Evolutionary conservation across 495 filamentous ascomycete genomes (phyloP).

Genomic region (Rusavskia elegans): DNA sequence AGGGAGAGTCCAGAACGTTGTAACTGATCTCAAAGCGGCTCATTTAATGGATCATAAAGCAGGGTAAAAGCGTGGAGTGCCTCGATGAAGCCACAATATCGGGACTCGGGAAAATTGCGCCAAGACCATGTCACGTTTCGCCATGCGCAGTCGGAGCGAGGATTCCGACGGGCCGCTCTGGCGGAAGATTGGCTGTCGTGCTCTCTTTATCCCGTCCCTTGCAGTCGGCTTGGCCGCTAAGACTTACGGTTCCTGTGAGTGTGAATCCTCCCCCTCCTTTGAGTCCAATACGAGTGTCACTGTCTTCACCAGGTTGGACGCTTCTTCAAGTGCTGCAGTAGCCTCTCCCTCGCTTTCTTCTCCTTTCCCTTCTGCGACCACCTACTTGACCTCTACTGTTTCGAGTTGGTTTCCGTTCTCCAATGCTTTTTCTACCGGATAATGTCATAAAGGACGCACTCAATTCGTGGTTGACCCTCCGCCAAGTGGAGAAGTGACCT

Average conservation of each 20-base stretch:
- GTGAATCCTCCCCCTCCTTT: neutral
- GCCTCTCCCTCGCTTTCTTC: neutral
- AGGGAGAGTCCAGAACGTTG: no score
- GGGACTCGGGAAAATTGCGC: neutral
- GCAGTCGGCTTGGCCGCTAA: neutral
- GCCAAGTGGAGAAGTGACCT: neutral
- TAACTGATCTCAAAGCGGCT: no score
- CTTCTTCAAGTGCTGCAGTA: neutral
- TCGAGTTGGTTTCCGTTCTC: neutral
- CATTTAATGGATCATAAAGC: no score
- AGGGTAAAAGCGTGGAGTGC: no score
- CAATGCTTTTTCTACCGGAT: neutral
- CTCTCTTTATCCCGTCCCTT: neutral
- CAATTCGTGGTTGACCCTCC: neutral
- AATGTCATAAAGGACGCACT: neutral
- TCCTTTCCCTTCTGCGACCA: neutral
- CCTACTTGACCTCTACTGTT: neutral
- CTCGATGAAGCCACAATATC: neutral
- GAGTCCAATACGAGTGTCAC: neutral
- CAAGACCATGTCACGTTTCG: neutral
- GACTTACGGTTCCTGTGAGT: no score
- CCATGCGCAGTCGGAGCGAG: neutral
- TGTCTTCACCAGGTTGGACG: no score
- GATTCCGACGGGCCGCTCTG: neutral
- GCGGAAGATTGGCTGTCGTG: neutral